Percentiles rank a stretch among this genome's conserved stretches.
Evolutionary conservation across 768 basidiomycete species (phyloP).

Genomic region (Hysterangium stoloniferum): DNA sequence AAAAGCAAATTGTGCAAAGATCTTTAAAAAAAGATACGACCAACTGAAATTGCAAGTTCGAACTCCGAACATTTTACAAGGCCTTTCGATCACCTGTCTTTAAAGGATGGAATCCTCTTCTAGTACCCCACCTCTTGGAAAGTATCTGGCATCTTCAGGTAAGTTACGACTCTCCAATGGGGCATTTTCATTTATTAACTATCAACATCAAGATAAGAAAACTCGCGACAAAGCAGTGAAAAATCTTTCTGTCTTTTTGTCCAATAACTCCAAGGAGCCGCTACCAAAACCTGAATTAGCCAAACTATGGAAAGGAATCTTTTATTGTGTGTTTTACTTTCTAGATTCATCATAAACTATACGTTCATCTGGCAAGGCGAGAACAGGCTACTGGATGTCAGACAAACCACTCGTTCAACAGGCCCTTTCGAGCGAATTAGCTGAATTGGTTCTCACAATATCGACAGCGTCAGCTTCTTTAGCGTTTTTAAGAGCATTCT

Average conservation of each 20-base stretch:
- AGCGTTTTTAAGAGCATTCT: conserved; percentile 80
- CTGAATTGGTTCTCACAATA: conserved; percentile 72
- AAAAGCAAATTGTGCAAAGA: too few species aligned
- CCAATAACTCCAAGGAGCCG: conserved; percentile 47
- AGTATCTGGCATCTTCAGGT: conserved; percentile 92
- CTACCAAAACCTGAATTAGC: conserved; percentile 72
- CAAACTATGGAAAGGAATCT: conserved; percentile 96
- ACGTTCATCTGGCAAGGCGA: not conserved
- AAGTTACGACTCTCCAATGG: conserved; percentile 20
- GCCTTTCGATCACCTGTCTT: not conserved
- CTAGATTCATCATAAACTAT: not conserved
- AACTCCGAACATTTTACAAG: not conserved
- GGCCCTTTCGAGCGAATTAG: conserved; percentile 76
- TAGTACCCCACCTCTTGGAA: conserved; percentile 63
- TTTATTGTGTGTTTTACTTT: conserved; percentile 64
- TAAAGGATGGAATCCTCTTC: conserved; percentile 19
- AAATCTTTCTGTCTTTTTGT: conserved; percentile 71
- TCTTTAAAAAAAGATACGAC: too few species aligned
- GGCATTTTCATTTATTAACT: conserved; percentile 6
- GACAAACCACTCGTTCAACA: conserved; percentile 97
- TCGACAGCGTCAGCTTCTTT: conserved; percentile 50
- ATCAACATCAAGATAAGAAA: conserved; percentile 61
- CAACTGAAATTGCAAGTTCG: not conserved
- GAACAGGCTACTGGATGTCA: conserved; percentile 96
- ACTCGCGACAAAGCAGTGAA: conserved; percentile 87